Conservation (phyloP, 116 monocot genomes). For the Zostera marina region DNA sequence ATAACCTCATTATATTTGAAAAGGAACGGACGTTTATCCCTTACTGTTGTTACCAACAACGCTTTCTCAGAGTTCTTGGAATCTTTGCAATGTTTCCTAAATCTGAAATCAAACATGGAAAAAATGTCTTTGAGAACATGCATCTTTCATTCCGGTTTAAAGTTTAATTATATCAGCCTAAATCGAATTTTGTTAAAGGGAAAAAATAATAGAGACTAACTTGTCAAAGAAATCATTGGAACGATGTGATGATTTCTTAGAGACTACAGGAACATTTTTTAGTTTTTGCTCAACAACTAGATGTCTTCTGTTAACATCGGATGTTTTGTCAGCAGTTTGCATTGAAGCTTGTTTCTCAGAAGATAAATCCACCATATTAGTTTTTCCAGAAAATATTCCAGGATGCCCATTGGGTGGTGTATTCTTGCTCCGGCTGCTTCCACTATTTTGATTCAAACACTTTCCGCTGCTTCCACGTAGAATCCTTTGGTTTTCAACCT, state of each 20-base stretch:
- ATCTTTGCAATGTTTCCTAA: constrained; percentile 30
- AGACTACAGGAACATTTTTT: constrained; percentile 10
- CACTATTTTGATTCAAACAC: constrained; percentile 9
- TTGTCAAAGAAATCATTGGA: constrained; percentile 69
- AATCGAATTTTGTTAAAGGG: background rate
- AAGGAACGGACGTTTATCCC: constrained; percentile 65
- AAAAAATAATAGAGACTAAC: constrained; percentile 1
- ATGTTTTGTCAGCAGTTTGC: background rate
- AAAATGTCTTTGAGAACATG: background rate
- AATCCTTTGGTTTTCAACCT: constrained; percentile 79
- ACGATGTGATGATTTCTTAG: constrained; percentile 18
- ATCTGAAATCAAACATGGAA: constrained; percentile 23
- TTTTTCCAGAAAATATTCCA: constrained; percentile 1
- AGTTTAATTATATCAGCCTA: background rate
- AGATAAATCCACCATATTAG: background rate
- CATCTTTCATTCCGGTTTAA: background rate
- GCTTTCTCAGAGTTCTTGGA: constrained; percentile 10
- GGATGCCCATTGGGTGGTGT: background rate
- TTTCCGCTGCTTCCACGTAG: constrained; percentile 33
- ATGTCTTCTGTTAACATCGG: constrained; percentile 8
- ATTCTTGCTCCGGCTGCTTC: constrained; percentile 7
- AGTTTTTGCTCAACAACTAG: constrained; percentile 4
- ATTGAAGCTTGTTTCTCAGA: background rate
- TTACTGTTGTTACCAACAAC: constrained; percentile 31
- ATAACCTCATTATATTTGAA: constrained; percentile 96